Conservation (phyloP, 805 yeast species). For the Candida jianshihensis region DNA sequence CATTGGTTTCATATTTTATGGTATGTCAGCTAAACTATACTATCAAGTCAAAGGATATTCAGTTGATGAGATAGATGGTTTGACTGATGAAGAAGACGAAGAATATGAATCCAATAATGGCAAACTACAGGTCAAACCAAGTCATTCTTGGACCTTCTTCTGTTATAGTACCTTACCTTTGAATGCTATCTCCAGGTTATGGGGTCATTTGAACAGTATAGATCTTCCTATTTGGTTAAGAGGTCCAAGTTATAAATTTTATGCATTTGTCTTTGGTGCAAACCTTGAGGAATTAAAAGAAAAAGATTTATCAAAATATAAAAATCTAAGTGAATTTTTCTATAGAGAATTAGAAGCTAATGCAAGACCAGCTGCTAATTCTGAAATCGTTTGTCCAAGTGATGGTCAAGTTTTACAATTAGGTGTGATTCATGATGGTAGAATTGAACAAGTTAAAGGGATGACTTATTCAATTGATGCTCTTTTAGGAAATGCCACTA, state of each 20-base stretch:
- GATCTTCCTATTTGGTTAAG: constrained; percentile 86
- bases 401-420: constrained; percentile 87
- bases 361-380: constrained; percentile 66
- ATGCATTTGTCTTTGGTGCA: constrained; percentile 78
- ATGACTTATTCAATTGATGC: constrained; percentile 88
- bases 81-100: constrained; percentile 18
- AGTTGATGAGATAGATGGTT: constrained; percentile 16
- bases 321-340: constrained; percentile 85
- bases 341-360: constrained; percentile 77
- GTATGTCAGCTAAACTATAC: constrained; percentile 22
- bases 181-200: constrained; percentile 81
- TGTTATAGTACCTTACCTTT: constrained; percentile 87
- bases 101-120: constrained; percentile 17
- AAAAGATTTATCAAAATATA: constrained; percentile 65
- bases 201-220: constrained; percentile 88
- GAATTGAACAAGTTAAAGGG: constrained; percentile 95
- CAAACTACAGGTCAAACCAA: constrained; percentile 39
- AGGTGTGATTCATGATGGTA: constrained; percentile 76
- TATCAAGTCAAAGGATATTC: constrained; percentile 18
- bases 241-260: constrained; percentile 70
- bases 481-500: constrained; percentile 57
- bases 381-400: constrained; percentile 78
- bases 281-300: constrained; percentile 85
- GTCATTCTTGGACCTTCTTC: constrained; percentile 82
- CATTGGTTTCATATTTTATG: constrained; percentile 22